A percentile compares a stretch with the other conserved stretches of the same genome.
phyloP scores from a whole-genome alignment of 2,329 filamentous ascomycete species.

The Cladophialophora psammophila region DNA sequence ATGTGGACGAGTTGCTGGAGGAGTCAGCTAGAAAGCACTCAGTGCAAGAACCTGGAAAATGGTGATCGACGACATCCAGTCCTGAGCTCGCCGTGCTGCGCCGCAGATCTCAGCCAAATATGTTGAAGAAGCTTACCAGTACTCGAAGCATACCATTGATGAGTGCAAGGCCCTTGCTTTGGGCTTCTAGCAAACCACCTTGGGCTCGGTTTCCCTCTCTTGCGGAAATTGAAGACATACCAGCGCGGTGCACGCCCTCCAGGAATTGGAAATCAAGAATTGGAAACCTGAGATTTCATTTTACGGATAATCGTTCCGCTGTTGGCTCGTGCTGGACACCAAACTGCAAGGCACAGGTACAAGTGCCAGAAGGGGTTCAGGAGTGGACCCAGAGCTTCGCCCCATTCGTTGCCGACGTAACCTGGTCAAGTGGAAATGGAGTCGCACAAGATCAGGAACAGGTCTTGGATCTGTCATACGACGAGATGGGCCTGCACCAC shows the following conservation, averaged over 20 bases:
- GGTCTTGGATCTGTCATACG: not conserved
- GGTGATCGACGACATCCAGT: not conserved
- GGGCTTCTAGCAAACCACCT: not conserved
- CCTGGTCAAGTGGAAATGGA: not conserved
- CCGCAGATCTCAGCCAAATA: not conserved
- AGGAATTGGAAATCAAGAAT: not conserved
- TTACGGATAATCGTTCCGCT: not conserved
- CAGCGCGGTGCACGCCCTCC: no score
- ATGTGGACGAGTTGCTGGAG: not conserved
- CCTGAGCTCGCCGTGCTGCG: not conserved
- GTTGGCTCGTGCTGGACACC: not conserved
- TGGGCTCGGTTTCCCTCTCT: not conserved
- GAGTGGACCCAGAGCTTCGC: not conserved
- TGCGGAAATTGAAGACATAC: no score
- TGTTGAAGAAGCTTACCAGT: not conserved
- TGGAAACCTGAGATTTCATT: not conserved
- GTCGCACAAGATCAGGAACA: slow-evolving; percentile 1
- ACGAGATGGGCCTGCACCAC: not conserved
- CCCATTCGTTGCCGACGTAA: not conserved
- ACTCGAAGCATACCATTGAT: not conserved
- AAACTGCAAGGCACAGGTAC: not conserved
- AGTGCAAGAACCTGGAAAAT: not conserved
- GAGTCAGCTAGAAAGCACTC: not conserved
- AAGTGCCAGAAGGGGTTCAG: not conserved
- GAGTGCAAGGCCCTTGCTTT: not conserved